Evolutionary conservation across 768 basidiomycete species (phyloP).

Genomic region (Phaeotremella skinneri): DNA sequence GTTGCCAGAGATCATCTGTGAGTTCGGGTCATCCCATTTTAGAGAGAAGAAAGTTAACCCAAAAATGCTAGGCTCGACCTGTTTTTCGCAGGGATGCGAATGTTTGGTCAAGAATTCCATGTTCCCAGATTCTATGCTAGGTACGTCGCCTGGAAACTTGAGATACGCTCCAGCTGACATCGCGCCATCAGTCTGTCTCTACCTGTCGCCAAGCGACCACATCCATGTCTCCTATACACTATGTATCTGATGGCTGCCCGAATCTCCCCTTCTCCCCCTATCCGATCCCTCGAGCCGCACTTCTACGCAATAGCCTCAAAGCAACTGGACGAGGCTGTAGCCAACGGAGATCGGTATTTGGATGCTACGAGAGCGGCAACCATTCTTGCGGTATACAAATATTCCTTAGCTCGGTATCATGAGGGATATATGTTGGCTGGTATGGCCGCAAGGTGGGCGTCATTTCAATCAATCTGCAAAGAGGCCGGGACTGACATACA

Average conservation of each 20-base stretch:
- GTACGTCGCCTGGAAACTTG: constrained; percentile 16
- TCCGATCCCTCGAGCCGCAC: constrained; percentile 34
- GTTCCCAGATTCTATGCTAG: constrained; percentile 42
- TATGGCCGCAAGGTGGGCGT: constrained; percentile 31
- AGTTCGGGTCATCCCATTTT: constrained; percentile 9
- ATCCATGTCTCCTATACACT: constrained; percentile 41
- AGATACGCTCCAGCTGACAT: background rate
- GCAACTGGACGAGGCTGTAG: constrained; percentile 37
- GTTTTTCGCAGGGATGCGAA: constrained; percentile 36
- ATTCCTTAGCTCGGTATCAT: constrained; percentile 36
- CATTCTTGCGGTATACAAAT: constrained; percentile 41
- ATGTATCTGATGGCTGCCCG: constrained; percentile 43
- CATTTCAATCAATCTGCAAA: background rate
- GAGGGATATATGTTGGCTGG: constrained; percentile 46
- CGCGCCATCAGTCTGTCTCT: constrained; percentile 28
- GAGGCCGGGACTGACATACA: constrained; percentile 2
- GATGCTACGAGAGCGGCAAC: constrained; percentile 39
- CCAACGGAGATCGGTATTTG: constrained; percentile 29
- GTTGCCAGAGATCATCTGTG: constrained; percentile 44
- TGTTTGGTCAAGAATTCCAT: constrained; percentile 39
- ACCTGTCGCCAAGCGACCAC: constrained; percentile 37
- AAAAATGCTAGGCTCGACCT: constrained; percentile 30
- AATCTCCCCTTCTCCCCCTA: constrained; percentile 30
- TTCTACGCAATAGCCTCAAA: constrained; percentile 35
- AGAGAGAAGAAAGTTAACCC: background rate